Evolutionary conservation across 441 rosid genomes (phyloP).

Genomic region (Macaranga tanarius): DNA sequence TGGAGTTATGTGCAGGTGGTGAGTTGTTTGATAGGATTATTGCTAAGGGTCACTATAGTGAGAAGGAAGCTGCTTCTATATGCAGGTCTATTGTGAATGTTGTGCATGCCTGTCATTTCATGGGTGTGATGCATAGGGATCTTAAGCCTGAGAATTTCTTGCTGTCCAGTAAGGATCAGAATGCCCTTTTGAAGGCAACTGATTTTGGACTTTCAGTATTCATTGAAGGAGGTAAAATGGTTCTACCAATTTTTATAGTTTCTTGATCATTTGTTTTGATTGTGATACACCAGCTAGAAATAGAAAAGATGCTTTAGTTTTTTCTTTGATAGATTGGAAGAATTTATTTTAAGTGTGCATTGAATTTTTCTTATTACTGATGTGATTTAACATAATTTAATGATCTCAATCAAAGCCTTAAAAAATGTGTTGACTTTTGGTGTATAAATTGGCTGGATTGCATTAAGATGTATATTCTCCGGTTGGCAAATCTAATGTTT

Average conservation of each 20-base stretch:
- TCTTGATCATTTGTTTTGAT: background rate
- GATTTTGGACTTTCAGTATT: constrained; percentile 87
- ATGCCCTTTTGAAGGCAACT: constrained; percentile 73
- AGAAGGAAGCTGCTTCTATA: constrained; percentile 75
- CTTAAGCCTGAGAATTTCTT: constrained; percentile 94
- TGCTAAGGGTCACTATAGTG: constrained; percentile 73
- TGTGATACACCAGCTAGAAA: background rate
- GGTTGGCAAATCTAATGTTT: background rate
- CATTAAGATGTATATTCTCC: background rate
- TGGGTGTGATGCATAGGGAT: constrained; percentile 92
- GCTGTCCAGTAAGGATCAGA: constrained; percentile 62
- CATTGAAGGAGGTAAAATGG: constrained; percentile 65
- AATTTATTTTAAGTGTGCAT: background rate
- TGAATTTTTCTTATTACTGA: background rate
- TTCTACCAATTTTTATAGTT: background rate
- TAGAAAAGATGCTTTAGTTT: background rate
- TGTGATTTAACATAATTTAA: background rate
- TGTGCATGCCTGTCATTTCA: constrained; percentile 80
- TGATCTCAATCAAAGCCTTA: background rate
- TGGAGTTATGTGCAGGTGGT: constrained; percentile 93
- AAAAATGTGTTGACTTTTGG: background rate
- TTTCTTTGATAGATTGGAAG: background rate
- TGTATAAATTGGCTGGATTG: background rate
- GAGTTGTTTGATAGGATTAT: constrained; percentile 85
- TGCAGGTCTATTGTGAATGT: constrained; percentile 71